Conservation (phyloP, 2,329 filamentous ascomycete species). For the Aspergillus nomiae region DNA sequence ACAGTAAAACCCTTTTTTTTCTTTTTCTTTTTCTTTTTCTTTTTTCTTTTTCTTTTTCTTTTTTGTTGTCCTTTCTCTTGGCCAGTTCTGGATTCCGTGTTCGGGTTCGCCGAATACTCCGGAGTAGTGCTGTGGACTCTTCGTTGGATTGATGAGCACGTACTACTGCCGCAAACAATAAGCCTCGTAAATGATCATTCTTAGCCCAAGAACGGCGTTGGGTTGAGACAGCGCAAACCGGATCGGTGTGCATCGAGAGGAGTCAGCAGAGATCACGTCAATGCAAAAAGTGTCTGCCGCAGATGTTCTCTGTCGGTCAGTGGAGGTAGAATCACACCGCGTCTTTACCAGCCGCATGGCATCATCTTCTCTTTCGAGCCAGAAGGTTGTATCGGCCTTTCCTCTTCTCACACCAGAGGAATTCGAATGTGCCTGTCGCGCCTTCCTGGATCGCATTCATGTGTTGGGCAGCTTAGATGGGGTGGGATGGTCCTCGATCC, state of each 20-base stretch:
- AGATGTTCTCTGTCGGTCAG: slow-evolving; percentile 12
- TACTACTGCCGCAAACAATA: slow-evolving; percentile 1
- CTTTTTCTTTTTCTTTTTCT: too few relatives aligned
- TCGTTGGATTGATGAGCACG: neutral
- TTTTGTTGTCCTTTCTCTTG: neutral
- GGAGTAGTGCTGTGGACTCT: neutral
- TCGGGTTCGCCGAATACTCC: neutral
- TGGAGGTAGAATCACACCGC: slow-evolving; percentile 18
- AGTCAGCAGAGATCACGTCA: slow-evolving; percentile 8
- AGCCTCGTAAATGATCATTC: neutral
- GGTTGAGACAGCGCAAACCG: slow-evolving; percentile 1
- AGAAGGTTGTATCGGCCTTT: slow-evolving; percentile 45
- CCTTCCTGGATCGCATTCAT: slow-evolving; percentile 56
- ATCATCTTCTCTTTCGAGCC: neutral
- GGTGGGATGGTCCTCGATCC: slow-evolving; percentile 48
- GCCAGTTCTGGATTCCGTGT: neutral
- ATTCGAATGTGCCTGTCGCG: slow-evolving; percentile 66
- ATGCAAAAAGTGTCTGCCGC: slow-evolving; percentile 8
- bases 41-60: neutral
- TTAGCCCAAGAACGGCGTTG: slow-evolving; percentile 14
- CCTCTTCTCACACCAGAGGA: slow-evolving; percentile 64
- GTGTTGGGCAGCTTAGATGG: slow-evolving; percentile 54
- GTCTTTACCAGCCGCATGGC: slow-evolving; percentile 21
- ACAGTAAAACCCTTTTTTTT: neutral
- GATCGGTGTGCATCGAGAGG: slow-evolving; percentile 17